phyloP scores from a whole-genome alignment of 495 filamentous ascomycete species.

The Penicillium angulare region DNA sequence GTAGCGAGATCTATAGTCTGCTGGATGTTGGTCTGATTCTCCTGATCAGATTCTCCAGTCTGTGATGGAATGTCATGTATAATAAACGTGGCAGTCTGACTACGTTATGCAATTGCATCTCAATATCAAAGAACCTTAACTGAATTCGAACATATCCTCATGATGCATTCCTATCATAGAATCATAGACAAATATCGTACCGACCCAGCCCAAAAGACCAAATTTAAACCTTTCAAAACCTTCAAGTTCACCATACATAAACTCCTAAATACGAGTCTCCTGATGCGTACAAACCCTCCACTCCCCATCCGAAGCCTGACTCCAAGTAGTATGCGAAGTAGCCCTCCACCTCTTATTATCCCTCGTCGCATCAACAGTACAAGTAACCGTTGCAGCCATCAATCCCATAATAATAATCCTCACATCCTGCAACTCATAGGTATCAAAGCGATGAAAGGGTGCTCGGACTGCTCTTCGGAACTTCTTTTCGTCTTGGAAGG shows the following conservation, averaged over 20 bases:
- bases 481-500: slow-evolving; percentile 27
- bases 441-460: slow-evolving; percentile 44
- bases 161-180: background rate
- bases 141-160: background rate
- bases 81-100: too few relatives aligned
- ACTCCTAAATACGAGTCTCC: slow-evolving; percentile 31
- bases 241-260: too few relatives aligned
- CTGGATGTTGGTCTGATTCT: too few relatives aligned
- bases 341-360: slow-evolving; percentile 28
- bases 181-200: background rate
- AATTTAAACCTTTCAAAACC: background rate
- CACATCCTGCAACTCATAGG: slow-evolving; percentile 37
- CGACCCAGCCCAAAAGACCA: too few relatives aligned
- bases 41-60: too few relatives aligned
- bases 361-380: slow-evolving; percentile 28
- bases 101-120: too few relatives aligned
- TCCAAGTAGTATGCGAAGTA: slow-evolving; percentile 41
- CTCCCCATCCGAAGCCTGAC: slow-evolving; percentile 44
- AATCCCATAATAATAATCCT: slow-evolving; percentile 41
- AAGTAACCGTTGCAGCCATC: slow-evolving; percentile 43
- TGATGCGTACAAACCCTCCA: slow-evolving; percentile 40
- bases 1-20: too few relatives aligned
- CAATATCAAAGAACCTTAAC: too few relatives aligned
- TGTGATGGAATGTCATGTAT: too few relatives aligned
- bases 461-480: slow-evolving; percentile 30